These are phyloP conservation scores for Boletellus emodensis DNA, from an alignment of 768 basidiomycete species.

Conservation along the genomic window DNA sequence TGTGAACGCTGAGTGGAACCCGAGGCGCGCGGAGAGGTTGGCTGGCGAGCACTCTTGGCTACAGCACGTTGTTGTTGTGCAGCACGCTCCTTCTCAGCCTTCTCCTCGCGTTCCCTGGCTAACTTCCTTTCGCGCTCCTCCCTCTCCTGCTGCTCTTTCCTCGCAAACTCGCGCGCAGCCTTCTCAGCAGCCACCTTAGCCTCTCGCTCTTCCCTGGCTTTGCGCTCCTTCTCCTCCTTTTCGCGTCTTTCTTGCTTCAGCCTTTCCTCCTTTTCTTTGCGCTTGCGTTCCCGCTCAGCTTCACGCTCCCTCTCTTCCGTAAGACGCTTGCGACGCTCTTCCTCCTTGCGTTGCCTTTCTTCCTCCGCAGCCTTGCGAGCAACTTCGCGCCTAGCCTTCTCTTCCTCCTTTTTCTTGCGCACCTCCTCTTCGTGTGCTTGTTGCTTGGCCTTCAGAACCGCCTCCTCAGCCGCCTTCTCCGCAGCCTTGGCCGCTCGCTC, in stretches of 20 bases:
- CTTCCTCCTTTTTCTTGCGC: slow-evolving; percentile 82
- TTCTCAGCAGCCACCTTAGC: slow-evolving; percentile 49
- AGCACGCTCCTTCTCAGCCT: slow-evolving; percentile 45
- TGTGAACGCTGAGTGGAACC: slow-evolving; percentile 46
- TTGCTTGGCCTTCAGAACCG: slow-evolving; percentile 70
- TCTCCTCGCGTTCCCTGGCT: slow-evolving; percentile 61
- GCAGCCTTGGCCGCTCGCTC: slow-evolving; percentile 81
- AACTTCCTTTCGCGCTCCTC: slow-evolving; percentile 66
- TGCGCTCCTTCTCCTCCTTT: slow-evolving; percentile 62
- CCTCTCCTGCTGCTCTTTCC: slow-evolving; percentile 50
- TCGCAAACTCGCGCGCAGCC: slow-evolving; percentile 36
- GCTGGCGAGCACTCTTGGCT: slow-evolving; percentile 44
- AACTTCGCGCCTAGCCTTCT: slow-evolving; percentile 73
- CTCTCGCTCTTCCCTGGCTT: slow-evolving; percentile 62
- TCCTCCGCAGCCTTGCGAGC: slow-evolving; percentile 76
- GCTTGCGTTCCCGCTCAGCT: slow-evolving; percentile 69
- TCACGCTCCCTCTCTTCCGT: slow-evolving; percentile 81
- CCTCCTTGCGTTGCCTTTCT: slow-evolving; percentile 77
- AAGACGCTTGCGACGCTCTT: slow-evolving; percentile 72
- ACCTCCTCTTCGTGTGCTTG: slow-evolving; percentile 76
- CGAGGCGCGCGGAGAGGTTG: slow-evolving; percentile 50
- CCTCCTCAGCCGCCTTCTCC: slow-evolving; percentile 84
- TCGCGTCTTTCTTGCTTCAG: slow-evolving; percentile 46
- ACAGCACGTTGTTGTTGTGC: slow-evolving; percentile 50
- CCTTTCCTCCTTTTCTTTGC: slow-evolving; percentile 70